A percentile compares a stretch with the other conserved stretches of the same genome.
These are phyloP conservation scores for Keithomyces neogunnii DNA, from an alignment of 2,329 filamentous ascomycete species.

Conservation along the genomic window DNA sequence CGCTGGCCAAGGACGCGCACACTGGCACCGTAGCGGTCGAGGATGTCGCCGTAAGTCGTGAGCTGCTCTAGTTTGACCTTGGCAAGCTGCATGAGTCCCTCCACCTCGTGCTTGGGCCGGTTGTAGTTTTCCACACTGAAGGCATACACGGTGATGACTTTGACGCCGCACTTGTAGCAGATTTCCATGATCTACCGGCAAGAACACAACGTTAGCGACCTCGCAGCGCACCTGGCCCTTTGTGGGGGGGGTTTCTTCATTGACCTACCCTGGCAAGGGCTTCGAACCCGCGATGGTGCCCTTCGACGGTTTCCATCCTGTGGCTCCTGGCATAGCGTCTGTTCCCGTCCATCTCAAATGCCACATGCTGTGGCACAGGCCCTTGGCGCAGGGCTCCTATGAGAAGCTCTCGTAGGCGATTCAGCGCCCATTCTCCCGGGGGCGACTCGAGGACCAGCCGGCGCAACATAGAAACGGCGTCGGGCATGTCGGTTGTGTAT, in stretches of 20 bases:
- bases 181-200: constrained; percentile 73
- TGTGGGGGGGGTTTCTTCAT: too few relatives aligned
- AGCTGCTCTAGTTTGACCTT: constrained; percentile 91
- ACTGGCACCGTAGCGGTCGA: constrained; percentile 85
- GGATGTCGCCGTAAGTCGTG: constrained; percentile 82
- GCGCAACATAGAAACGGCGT: constrained; percentile 40
- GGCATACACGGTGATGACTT: constrained; percentile 94
- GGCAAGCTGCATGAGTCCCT: constrained; percentile 94
- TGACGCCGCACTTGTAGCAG: constrained; percentile 95
- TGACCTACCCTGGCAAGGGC: constrained; percentile 73
- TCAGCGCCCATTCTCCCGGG: constrained; percentile 82
- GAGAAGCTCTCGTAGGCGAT: constrained; percentile 70
- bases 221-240: too few relatives aligned
- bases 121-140: constrained; percentile 99
- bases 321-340: constrained; percentile 82
- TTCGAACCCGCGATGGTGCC: constrained; percentile 92
- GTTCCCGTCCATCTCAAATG: constrained; percentile 99
- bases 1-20: constrained; percentile 80
- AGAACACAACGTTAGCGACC: neutral
- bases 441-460: constrained; percentile 80
- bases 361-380: constrained; percentile 86
- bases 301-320: constrained; percentile 93
- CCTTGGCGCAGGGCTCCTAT: constrained; percentile 86
- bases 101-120: constrained; percentile 90
- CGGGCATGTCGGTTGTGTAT: constrained; percentile 34